phyloP scores from a whole-genome alignment of 805 yeast species.

The Nakazawaea sp. region DNA sequence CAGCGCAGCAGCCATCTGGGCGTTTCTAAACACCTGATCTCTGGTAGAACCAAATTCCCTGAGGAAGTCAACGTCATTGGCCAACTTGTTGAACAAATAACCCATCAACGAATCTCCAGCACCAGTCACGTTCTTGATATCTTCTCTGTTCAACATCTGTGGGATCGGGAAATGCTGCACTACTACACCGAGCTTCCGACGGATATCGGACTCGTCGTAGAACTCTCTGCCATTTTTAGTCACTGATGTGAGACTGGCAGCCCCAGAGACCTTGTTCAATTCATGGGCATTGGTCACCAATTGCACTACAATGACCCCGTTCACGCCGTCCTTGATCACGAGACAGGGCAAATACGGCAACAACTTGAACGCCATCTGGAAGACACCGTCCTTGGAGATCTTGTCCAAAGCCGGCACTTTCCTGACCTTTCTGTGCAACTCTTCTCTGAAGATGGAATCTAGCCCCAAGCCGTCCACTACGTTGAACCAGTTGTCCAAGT shows the following conservation, averaged over 20 bases:
- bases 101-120: constrained; percentile 86
- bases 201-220: constrained; percentile 17
- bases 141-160: constrained; percentile 25
- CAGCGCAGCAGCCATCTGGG: constrained; percentile 20
- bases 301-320: constrained; percentile 50
- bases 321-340: constrained; percentile 57
- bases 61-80: constrained; percentile 12
- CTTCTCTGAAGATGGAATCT: constrained; percentile 35
- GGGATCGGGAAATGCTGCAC: constrained; percentile 54
- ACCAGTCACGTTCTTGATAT: constrained; percentile 68
- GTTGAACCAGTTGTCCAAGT: constrained; percentile 67
- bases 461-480: constrained; percentile 54
- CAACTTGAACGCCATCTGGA: constrained; percentile 66
- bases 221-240: constrained; percentile 10
- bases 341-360: constrained; percentile 68
- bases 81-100: constrained; percentile 39
- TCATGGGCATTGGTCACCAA: constrained; percentile 25
- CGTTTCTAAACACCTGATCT: constrained; percentile 15
- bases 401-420: constrained; percentile 19
- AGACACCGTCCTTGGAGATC: constrained; percentile 34
- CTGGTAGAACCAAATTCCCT: constrained; percentile 11
- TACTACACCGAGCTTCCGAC: constrained; percentile 39
- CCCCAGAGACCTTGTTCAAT: constrained; percentile 15
- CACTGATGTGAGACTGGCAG: constrained; percentile 15
- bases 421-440: constrained; percentile 28